A percentile compares a stretch with the other conserved stretches of the same genome.
These are phyloP conservation scores for Talaromyces trachyspermus DNA, from an alignment of 495 filamentous ascomycete genomes.

Conservation along the genomic window DNA sequence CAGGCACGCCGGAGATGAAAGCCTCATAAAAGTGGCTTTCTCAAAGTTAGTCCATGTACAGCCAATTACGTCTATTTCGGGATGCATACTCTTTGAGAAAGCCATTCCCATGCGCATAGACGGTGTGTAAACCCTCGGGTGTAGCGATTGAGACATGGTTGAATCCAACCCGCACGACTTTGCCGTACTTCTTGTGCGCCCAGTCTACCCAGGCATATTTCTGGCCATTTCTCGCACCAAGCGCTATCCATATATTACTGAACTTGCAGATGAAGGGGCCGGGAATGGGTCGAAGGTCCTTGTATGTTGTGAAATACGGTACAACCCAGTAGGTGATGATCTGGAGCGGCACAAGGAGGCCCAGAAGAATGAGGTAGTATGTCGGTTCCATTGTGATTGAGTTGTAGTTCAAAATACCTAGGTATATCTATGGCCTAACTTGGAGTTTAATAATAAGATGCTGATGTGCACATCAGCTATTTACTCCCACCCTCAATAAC, in stretches of 20 bases:
- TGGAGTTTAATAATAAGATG: background rate
- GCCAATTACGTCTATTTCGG: too few relatives aligned
- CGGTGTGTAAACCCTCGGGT: conserved; percentile 19
- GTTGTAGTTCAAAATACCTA: background rate
- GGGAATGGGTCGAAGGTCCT: conserved; percentile 11
- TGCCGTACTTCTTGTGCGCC: conserved; percentile 28
- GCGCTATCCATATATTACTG: conserved; percentile 20
- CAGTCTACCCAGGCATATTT: conserved; percentile 22
- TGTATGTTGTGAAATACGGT: conserved; percentile 16
- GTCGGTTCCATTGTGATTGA: background rate
- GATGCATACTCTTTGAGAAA: conserved; percentile 50
- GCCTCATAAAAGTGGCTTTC: conserved; percentile 67
- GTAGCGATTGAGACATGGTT: conserved; percentile 30
- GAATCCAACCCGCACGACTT: conserved; percentile 35
- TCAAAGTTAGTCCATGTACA: background rate
- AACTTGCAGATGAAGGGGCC: conserved; percentile 19
- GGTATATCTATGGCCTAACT: background rate
- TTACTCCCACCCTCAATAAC: background rate
- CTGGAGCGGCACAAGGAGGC: conserved; percentile 9
- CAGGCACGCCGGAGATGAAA: conserved; percentile 69
- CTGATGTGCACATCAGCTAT: background rate
- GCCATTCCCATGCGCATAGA: conserved; percentile 50
- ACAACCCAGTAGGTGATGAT: conserved; percentile 17
- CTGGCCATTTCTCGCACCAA: conserved; percentile 16
- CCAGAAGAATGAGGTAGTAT: background rate